phyloP scores from a whole-genome alignment of 306 rosid species.

The cucumber (Cucumis sativus) region Cucumber_9930_V3 NC_026659.2:9841001-9841500 shows the following conservation, averaged over 20 bases:
- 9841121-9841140: not conserved
- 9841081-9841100: not conserved
- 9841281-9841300: not conserved
- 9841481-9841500: not conserved
- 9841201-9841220: not conserved
- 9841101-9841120: not conserved
- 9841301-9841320: not conserved
- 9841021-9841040: too few relatives aligned
- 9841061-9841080: too few relatives aligned
- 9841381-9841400: not conserved
- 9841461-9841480: not conserved
- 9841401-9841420: not conserved
- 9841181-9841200: not conserved
- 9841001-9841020: too few relatives aligned
- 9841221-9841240: not conserved
- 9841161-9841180: not conserved
- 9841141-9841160: not conserved
- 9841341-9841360: not conserved
- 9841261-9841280: not conserved
- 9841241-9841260: not conserved
- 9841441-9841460: not conserved
- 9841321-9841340: not conserved
- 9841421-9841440: not conserved
- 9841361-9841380: not conserved
- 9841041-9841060: too few relatives aligned